phyloP scores from a whole-genome alignment of 2,329 filamentous ascomycete species.

The Ceratocystis cubensis region DNA sequence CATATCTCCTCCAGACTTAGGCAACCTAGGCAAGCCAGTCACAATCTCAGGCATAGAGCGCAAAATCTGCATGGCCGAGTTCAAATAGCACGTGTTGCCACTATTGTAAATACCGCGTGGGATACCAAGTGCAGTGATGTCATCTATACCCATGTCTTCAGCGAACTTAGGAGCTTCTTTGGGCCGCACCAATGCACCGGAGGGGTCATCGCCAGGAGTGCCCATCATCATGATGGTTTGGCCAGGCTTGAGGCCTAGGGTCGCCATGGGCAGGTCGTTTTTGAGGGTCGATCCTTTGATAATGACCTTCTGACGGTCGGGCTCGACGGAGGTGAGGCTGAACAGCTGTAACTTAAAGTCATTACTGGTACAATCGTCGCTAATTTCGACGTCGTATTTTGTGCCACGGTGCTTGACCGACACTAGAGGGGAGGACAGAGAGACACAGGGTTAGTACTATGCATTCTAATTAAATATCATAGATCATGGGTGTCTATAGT shows the following conservation, averaged over 20 bases:
- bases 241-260: constrained; percentile 71
- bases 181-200: constrained; percentile 52
- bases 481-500: not conserved
- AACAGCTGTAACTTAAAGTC: constrained; percentile 93
- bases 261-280: constrained; percentile 78
- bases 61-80: constrained; percentile 89
- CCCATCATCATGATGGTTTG: constrained; percentile 96
- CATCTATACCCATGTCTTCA: constrained; percentile 95
- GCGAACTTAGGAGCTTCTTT: constrained; percentile 76
- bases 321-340: constrained; percentile 90
- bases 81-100: constrained; percentile 97
- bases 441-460: not conserved
- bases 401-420: constrained; percentile 92
- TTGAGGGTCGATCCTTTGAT: constrained; percentile 92
- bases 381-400: constrained; percentile 87
- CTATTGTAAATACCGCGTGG: constrained; percentile 83
- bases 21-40: constrained; percentile 50
- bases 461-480: not conserved
- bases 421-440: constrained; percentile 40
- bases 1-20: constrained; percentile 45
- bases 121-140: constrained; percentile 65
- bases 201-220: constrained; percentile 55
- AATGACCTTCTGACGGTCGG: constrained; percentile 89
- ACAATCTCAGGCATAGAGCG: constrained; percentile 84
- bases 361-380: constrained; percentile 71